phyloP scores from a whole-genome alignment of 1,284 basidiomycete genomes.

The Cystobasidium slooffiae region DNA sequence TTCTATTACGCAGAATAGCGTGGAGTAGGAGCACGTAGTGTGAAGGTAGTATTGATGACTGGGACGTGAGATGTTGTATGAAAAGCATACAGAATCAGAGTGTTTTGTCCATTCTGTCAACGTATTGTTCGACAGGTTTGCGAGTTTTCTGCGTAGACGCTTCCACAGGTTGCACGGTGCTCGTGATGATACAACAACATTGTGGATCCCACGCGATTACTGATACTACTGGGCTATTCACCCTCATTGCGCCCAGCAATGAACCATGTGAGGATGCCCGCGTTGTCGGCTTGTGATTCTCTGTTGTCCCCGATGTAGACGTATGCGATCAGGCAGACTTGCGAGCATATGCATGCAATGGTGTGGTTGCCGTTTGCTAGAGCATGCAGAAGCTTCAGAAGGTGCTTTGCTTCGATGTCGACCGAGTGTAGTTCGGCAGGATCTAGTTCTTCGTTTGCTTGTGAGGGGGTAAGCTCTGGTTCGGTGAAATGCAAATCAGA shows the following conservation, averaged over 20 bases:
- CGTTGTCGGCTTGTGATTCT: constrained; percentile 30
- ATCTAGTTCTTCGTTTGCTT: constrained; percentile 21
- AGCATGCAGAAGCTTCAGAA: constrained; percentile 33
- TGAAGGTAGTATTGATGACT: not conserved
- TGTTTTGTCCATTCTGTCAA: too few species aligned
- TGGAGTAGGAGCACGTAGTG: not conserved
- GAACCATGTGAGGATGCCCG: constrained; percentile 34
- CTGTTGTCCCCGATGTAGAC: constrained; percentile 37
- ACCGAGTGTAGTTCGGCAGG: constrained; percentile 28
- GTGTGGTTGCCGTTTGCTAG: constrained; percentile 37
- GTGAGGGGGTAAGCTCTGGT: constrained; percentile 20
- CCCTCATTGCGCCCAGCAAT: constrained; percentile 26
- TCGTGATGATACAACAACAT: not conserved
- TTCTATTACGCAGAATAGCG: constrained; percentile 77
- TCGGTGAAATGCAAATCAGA: not conserved
- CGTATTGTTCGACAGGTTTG: too few species aligned
- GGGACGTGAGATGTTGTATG: not conserved
- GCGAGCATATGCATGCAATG: constrained; percentile 40
- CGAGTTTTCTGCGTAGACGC: too few species aligned
- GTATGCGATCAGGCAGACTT: constrained; percentile 38
- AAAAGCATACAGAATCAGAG: too few species aligned
- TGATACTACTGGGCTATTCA: not conserved
- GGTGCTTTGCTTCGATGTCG: constrained; percentile 38
- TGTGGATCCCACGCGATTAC: not conserved
- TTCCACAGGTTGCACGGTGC: too few species aligned